Evolutionary conservation across 768 basidiomycete species (phyloP).

Genomic region (Lactarius indigo): DNA sequence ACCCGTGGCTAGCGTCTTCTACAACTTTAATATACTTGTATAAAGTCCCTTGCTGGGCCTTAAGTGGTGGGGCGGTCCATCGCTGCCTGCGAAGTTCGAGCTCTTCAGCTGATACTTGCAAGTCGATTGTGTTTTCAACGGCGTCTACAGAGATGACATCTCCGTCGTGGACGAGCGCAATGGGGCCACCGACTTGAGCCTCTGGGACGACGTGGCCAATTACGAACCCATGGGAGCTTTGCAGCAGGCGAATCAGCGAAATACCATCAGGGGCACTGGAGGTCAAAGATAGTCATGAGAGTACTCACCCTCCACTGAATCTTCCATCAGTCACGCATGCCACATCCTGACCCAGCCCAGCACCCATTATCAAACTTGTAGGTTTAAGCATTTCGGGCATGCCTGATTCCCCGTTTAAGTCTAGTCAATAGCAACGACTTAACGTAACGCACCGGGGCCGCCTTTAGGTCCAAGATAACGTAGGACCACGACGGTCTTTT

Average conservation of each 20-base stretch:
- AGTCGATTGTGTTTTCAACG: slow-evolving; percentile 75
- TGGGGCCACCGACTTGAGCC: slow-evolving; percentile 90
- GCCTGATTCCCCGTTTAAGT: slow-evolving; percentile 43
- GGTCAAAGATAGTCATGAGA: neutral
- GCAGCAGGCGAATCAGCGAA: slow-evolving; percentile 18
- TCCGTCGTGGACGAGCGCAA: slow-evolving; percentile 85
- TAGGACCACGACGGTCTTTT: slow-evolving; percentile 94
- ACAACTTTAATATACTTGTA: slow-evolving; percentile 90
- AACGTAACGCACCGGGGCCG: slow-evolving; percentile 69
- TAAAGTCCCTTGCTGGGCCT: slow-evolving; percentile 75
- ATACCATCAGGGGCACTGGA: slow-evolving; percentile 16
- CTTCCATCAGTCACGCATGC: slow-evolving; percentile 97
- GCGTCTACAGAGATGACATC: slow-evolving; percentile 89
- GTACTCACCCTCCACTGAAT: slow-evolving; percentile 91
- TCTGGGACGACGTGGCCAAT: slow-evolving; percentile 98
- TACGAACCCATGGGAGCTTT: slow-evolving; percentile 92
- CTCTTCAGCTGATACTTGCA: slow-evolving; percentile 76
- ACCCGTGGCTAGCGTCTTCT: slow-evolving; percentile 88
- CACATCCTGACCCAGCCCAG: slow-evolving; percentile 92
- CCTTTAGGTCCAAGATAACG: slow-evolving; percentile 97
- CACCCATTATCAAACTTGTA: slow-evolving; percentile 97
- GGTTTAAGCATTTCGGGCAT: slow-evolving; percentile 99
- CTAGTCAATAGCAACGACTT: neutral
- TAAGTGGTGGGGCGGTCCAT: slow-evolving; percentile 86
- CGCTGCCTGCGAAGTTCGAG: slow-evolving; percentile 62